A percentile compares a stretch with the other conserved stretches of the same genome.
phyloP scores from a whole-genome alignment of 257 asterid species.

The Paulownia fortunei region DNA sequence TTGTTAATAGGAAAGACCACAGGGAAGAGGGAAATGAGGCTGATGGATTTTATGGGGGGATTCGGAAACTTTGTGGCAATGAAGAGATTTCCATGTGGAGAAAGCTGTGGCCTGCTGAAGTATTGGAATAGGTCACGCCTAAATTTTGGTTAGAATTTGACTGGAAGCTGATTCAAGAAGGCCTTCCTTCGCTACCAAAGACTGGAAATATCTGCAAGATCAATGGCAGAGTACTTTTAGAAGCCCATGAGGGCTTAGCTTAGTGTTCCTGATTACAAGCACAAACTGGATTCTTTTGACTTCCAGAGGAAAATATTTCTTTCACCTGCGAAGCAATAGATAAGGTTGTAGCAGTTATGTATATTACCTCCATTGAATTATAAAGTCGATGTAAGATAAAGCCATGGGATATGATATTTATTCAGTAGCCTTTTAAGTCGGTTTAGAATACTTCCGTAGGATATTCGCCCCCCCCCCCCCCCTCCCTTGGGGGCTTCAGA shows the following conservation, averaged over 20 bases:
- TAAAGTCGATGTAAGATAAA: slow-evolving; percentile 16
- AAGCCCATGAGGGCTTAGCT: neutral
- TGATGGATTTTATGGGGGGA: slow-evolving; percentile 83
- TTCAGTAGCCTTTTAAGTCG: too few relatives aligned
- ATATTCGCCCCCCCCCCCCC: too few relatives aligned
- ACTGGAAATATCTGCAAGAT: neutral
- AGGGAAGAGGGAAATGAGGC: slow-evolving; percentile 78
- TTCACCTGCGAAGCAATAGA: slow-evolving; percentile 2
- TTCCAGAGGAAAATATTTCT: neutral
- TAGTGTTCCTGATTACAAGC: slow-evolving; percentile 1
- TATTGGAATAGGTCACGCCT: slow-evolving; percentile 55
- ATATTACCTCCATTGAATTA: slow-evolving; percentile 26
- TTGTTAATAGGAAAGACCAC: slow-evolving; percentile 65
- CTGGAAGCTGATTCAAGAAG: slow-evolving; percentile 22
- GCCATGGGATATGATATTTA: neutral
- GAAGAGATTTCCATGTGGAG: slow-evolving; percentile 74
- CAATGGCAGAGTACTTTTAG: neutral
- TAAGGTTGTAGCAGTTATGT: slow-evolving; percentile 21
- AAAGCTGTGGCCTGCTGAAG: slow-evolving; percentile 68
- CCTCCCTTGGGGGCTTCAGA: neutral
- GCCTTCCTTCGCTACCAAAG: neutral
- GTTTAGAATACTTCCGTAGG: too few relatives aligned
- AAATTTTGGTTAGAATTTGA: neutral
- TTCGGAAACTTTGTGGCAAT: slow-evolving; percentile 49
- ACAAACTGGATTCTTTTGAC: neutral